These are phyloP conservation scores for Eutrema japonicum DNA, from an alignment of 345 rosid species.

Conservation along the genomic window DNA sequence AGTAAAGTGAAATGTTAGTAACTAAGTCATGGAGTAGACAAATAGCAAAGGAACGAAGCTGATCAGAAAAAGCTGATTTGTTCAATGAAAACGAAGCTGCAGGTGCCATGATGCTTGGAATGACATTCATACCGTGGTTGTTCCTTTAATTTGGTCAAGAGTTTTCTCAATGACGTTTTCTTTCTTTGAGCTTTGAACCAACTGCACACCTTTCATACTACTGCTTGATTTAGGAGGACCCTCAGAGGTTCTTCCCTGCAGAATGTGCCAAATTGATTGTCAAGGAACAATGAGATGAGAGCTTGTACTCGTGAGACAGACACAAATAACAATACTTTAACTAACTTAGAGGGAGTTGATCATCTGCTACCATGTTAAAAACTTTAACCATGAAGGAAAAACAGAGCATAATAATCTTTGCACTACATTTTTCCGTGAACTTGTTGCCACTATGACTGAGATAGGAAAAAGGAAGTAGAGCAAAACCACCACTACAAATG, in stretches of 20 bases:
- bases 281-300: constrained; percentile 30
- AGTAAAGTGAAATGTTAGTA: constrained; percentile 11
- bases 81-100: constrained; percentile 1
- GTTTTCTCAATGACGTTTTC: constrained; percentile 75
- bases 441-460: background rate
- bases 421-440: background rate
- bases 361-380: constrained; percentile 21
- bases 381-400: constrained; percentile 12
- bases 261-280: constrained; percentile 36
- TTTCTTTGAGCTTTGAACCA: constrained; percentile 62
- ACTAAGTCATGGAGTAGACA: constrained; percentile 5
- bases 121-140: constrained; percentile 69
- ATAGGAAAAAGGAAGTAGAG: background rate
- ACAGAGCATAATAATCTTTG: background rate
- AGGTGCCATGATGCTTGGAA: constrained; percentile 25
- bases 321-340: constrained; percentile 12
- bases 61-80: background rate
- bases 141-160: constrained; percentile 76
- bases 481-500: background rate
- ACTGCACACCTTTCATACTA: constrained; percentile 48
- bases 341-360: constrained; percentile 15
- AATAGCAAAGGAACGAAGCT: constrained; percentile 12
- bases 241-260: constrained; percentile 54
- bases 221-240: constrained; percentile 40
- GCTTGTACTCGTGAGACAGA: constrained; percentile 5